Percentiles rank a stretch among this genome's conserved stretches.
These are phyloP conservation scores for Porodaedalea pini DNA, from an alignment of 1,284 basidiomycete genomes.

Conservation along the genomic window DNA sequence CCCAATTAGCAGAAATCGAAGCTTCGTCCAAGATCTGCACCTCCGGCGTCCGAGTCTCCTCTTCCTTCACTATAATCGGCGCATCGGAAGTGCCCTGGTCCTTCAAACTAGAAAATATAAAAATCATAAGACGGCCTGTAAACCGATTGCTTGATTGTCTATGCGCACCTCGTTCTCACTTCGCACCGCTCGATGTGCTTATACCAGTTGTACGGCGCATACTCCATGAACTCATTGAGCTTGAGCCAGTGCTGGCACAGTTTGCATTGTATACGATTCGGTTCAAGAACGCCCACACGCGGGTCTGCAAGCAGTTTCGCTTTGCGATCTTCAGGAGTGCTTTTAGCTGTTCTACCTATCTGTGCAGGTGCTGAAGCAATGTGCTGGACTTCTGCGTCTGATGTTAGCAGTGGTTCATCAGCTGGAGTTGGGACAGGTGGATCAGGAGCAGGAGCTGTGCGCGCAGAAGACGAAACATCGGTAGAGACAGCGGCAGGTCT, in stretches of 20 bases:
- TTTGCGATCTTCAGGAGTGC: conserved; percentile 17
- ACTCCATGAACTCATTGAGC: conserved; percentile 17
- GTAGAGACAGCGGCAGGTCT: background rate
- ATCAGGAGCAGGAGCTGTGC: background rate
- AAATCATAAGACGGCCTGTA: background rate
- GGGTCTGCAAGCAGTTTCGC: conserved; percentile 18
- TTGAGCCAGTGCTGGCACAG: conserved; percentile 20
- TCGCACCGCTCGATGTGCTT: conserved; percentile 19
- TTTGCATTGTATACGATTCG: conserved; percentile 18
- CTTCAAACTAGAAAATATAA: background rate
- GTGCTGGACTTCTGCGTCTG: background rate
- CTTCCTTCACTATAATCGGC: conserved; percentile 4
- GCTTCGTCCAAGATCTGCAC: background rate
- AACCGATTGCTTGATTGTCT: background rate
- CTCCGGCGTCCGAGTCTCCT: background rate
- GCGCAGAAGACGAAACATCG: background rate
- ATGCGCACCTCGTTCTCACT: background rate
- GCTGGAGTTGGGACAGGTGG: no score
- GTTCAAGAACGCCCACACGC: conserved; percentile 18
- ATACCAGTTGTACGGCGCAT: conserved; percentile 20
- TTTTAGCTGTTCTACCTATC: background rate
- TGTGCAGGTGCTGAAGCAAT: background rate
- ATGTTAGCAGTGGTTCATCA: background rate
- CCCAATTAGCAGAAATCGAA: background rate
- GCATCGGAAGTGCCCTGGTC: background rate